These are phyloP conservation scores for Ambrosia trifida DNA, from an alignment of 129 eudicot genomes.

Conservation along the genomic window DNA sequence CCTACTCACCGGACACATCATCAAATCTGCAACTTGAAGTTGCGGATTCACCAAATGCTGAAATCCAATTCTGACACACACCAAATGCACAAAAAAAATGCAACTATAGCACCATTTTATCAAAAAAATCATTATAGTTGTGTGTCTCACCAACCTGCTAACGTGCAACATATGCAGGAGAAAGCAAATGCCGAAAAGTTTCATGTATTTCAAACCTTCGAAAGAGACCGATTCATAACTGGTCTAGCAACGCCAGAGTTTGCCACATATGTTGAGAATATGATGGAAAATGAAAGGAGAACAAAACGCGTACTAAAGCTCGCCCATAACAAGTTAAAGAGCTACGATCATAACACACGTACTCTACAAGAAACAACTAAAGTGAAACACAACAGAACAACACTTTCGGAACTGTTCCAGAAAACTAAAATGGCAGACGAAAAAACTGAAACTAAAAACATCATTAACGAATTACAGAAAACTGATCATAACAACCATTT, in stretches of 20 bases:
- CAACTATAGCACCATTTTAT: no score
- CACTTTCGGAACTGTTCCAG: constrained; percentile 77
- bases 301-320: constrained; percentile 44
- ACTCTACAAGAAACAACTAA: constrained; percentile 44
- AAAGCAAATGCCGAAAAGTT: not conserved
- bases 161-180: not conserved
- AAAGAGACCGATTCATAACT: constrained; percentile 30
- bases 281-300: constrained; percentile 48
- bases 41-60: no score
- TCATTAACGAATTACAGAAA: constrained; percentile 38
- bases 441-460: constrained; percentile 38
- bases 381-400: constrained; percentile 45
- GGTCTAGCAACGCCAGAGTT: constrained; percentile 62
- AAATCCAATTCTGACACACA: no score
- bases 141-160: no score
- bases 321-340: constrained; percentile 60
- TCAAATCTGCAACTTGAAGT: no score
- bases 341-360: not conserved
- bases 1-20: no score
- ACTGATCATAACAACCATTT: constrained; percentile 36
- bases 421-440: constrained; percentile 55
- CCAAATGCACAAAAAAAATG: no score
- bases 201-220: constrained; percentile 54
- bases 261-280: constrained; percentile 48
- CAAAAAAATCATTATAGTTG: no score